These are phyloP conservation scores for Plantago rigida DNA, from an alignment of 305 asterid species.

Conservation along the genomic window DNA sequence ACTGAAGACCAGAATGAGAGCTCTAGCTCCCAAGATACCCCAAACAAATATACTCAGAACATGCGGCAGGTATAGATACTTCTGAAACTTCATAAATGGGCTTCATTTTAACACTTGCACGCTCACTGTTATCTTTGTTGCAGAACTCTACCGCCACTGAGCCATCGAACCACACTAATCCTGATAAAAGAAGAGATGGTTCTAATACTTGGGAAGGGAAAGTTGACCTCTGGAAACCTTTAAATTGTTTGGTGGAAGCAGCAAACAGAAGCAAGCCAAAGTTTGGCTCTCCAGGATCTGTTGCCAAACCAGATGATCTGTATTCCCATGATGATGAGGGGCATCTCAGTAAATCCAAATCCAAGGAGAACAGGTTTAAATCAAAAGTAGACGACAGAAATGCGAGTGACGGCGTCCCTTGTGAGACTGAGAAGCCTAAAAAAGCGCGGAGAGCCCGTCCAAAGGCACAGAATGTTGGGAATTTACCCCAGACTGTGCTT, in stretches of 20 bases:
- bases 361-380: constrained; percentile 38
- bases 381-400: constrained; percentile 42
- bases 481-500: constrained; percentile 51
- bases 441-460: constrained; percentile 40
- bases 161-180: constrained; percentile 39
- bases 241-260: constrained; percentile 88
- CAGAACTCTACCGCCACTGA: constrained; percentile 61
- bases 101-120: neutral
- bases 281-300: constrained; percentile 47
- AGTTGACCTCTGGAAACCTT: constrained; percentile 87
- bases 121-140: constrained; percentile 25
- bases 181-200: constrained; percentile 46
- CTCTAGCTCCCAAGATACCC: constrained; percentile 70
- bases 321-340: constrained; percentile 49
- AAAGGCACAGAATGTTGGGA: constrained; percentile 32
- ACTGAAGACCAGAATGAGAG: constrained; percentile 57
- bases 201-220: constrained; percentile 61
- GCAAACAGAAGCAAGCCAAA: constrained; percentile 83
- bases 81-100: constrained; percentile 14
- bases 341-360: constrained; percentile 39
- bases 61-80: constrained; percentile 50
- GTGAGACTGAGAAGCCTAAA: constrained; percentile 47
- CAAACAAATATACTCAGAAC: constrained; percentile 50
- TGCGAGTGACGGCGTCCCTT: constrained; percentile 27
- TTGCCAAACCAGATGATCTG: constrained; percentile 45